Evolutionary conservation across 345 rosid species (phyloP), one percentile per base, ranked within the genome.

Genomic region (Pistacia integerrima): DNA sequence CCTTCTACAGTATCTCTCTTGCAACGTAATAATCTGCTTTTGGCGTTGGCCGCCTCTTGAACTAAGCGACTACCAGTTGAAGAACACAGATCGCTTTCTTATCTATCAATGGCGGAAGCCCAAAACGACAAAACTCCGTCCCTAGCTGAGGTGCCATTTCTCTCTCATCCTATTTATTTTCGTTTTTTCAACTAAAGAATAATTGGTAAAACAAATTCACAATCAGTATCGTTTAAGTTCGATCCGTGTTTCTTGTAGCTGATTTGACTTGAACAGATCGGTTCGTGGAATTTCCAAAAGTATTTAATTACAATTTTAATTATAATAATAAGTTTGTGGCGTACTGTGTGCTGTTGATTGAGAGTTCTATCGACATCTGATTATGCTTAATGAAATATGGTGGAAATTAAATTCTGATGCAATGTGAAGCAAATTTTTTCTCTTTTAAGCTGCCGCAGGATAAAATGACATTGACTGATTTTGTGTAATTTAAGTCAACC

Each of bases 41-140:
- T 57, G 69, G 74, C 69, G 16, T 52, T 57, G 69, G 74, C 69
- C 70, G 77, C 72, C 74, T 64, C 74, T 60, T 77, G 58, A n/a
- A 71, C 61, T 59, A 57, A 79, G 18, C 73, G 41, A 67, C 38
- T 3, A 16, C 56, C 78, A 22, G 73, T 81, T 33, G 51, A 59
- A 64, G 44, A 33, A 72, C 80, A 65, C 48, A 69, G 74, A 76
- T 79, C 73, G 64, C 60, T 65, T 78, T 74, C 41, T 83, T 79
- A 73, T 69, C 74, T 77, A n/a, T 12, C 80, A 80, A 92, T 92
- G 99, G 94, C 93, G 78, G 98, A 90, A 44, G 83, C 87, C 74
- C 87, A 73, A 20, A 35, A 80, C 78, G 76, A 78, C 20, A 79
- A 73, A 33, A 57, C 83, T 33, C 85, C 80, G 0, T 76, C 98